Evolutionary conservation across 768 basidiomycete genomes (phyloP), one percentile per base, ranked within the genome.

Genomic region (Gelatoporia subvermispora): DNA sequence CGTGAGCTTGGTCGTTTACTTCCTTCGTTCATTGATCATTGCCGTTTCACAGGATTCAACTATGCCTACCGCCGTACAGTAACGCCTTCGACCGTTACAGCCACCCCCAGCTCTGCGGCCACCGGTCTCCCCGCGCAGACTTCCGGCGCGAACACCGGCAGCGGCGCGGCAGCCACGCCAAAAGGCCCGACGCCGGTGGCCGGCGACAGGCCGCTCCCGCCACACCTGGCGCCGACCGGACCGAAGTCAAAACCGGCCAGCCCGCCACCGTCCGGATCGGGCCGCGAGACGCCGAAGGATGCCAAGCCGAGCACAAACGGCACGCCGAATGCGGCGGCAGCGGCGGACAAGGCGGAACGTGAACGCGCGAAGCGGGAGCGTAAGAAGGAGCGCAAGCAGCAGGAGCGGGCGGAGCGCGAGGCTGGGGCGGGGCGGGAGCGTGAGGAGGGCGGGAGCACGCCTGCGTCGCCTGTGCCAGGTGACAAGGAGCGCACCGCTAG

Each of bases 41-140:
- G 17, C 36, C 11, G 8, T 11, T 7, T 15, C 18, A 1, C 49
- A 93, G 93, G 94, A 28, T 94, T 98, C 75, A 96, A 98, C 70
- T 99, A 93, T 56, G 90, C 90, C 2, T 95, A 95, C 66, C 84
- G 93, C 50, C 84, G 87, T 47, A 82, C 82, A 4, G 78, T 84
- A 25, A 79, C 68, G 3, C 69, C 75, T 2, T 68, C 69, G 7
- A 75, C 82, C 18, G 67, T 73, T 9, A 70, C 70, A 2, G 74
- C 78, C 17, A 86, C 84, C 0, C 82, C 85, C 3, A 79, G 71
- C 58, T 78, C 84, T 5, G 65, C 74, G 5, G 72, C 74, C 1
- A 75, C 80, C 13, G 66, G 76, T 4, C 70, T 84, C 17, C 81
- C 72, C 35, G 66, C 51, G 36, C 64, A 53, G 66, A 62, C 64